A percentile compares a stretch with the other conserved stretches of the same genome.
Evolutionary conservation across 2,329 filamentous ascomycete species (phyloP).

Genomic region (Colletotrichum trifolii): DNA sequence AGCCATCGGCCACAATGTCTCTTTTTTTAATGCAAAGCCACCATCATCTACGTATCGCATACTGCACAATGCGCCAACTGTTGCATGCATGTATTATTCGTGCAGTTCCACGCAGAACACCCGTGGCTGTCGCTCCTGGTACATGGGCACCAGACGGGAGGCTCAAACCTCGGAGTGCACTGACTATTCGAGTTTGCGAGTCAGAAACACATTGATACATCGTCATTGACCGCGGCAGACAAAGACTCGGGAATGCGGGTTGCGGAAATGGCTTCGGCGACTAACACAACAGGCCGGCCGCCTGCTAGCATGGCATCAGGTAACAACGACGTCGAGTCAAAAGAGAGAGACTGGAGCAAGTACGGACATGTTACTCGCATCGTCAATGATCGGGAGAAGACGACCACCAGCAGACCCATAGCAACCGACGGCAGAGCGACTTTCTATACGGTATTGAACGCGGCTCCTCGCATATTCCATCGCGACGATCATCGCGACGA

Average conservation of each 20-base stretch:
- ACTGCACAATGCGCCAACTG: slow-evolving; percentile 3
- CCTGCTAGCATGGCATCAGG: neutral
- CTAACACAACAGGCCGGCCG: slow-evolving; percentile 2
- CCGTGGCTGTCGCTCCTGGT: slow-evolving; percentile 6
- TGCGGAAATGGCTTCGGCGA: neutral
- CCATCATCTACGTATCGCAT: neutral
- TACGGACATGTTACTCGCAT: neutral
- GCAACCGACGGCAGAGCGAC: too few relatives aligned
- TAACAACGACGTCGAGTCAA: slow-evolving; percentile 2
- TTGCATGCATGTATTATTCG: neutral
- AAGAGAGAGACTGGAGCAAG: neutral
- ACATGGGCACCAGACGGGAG: slow-evolving; percentile 1
- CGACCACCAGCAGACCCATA: too few relatives aligned
- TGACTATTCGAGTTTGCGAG: too few relatives aligned
- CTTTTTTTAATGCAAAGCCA: neutral
- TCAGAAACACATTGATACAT: too few relatives aligned
- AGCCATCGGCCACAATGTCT: too few relatives aligned
- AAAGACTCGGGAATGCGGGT: slow-evolving; percentile 4
- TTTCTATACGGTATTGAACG: too few relatives aligned
- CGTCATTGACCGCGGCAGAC: neutral
- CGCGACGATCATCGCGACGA: too few relatives aligned
- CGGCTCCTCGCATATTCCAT: too few relatives aligned
- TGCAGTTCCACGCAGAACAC: neutral
- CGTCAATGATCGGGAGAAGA: too few relatives aligned
- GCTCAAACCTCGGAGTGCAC: too few relatives aligned